Conservation (phyloP, 345 rosid genomes). For the Dipteronia sinensis region DNA sequence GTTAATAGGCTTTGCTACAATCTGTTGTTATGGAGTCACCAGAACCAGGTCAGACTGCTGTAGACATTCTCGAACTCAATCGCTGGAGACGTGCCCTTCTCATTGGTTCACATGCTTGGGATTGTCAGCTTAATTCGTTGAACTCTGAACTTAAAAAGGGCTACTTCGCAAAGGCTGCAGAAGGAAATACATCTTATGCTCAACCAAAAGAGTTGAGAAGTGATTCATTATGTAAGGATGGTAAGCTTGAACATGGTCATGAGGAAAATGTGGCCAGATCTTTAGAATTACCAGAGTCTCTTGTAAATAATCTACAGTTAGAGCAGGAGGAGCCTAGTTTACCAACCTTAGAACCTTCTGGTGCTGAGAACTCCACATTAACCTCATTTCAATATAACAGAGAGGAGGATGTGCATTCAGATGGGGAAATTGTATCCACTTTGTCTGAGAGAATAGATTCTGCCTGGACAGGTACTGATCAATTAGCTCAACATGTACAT, state of each 20-base stretch:
- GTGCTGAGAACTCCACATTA: slow-evolving; percentile 30
- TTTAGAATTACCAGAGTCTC: slow-evolving; percentile 32
- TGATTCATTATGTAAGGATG: slow-evolving; percentile 30
- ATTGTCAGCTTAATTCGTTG: slow-evolving; percentile 66
- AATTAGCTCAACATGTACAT: slow-evolving; percentile 34
- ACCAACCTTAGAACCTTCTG: slow-evolving; percentile 23
- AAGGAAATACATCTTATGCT: slow-evolving; percentile 34
- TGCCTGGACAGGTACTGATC: slow-evolving; percentile 95
- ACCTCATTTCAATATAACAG: slow-evolving; percentile 28
- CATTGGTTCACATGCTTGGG: slow-evolving; percentile 80
- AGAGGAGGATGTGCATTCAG: slow-evolving; percentile 44
- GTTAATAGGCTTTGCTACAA: slow-evolving; percentile 60
- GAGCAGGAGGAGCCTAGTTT: slow-evolving; percentile 33
- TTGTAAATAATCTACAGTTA: slow-evolving; percentile 25
- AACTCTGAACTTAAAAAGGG: slow-evolving; percentile 60
- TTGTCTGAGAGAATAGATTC: slow-evolving; percentile 94
- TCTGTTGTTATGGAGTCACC: slow-evolving; percentile 46
- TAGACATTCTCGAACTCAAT: slow-evolving; percentile 85
- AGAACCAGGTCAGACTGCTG: slow-evolving; percentile 36
- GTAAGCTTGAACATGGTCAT: slow-evolving; percentile 24
- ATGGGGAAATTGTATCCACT: slow-evolving; percentile 52
- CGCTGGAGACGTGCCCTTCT: slow-evolving; percentile 66
- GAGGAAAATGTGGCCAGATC: slow-evolving; percentile 31
- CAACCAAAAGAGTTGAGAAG: slow-evolving; percentile 34
- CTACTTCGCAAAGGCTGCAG: slow-evolving; percentile 36